Evolutionary conservation across 805 yeast species (phyloP).

Genomic region (Ogataea minuta): DNA sequence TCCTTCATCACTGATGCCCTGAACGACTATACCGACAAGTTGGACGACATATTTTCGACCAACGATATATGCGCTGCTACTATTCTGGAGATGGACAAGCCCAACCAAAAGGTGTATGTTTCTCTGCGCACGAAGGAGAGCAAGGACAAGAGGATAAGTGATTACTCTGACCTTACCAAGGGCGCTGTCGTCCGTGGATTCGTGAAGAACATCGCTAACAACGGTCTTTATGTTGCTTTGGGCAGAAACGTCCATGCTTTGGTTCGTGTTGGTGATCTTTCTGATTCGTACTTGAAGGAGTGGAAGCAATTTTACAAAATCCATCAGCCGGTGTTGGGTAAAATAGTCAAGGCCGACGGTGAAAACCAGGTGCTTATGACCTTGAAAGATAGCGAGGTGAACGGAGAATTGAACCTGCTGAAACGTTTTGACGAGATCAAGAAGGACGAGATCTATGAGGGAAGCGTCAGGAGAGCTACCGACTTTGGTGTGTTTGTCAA

Average conservation of each 20-base stretch:
- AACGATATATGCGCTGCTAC: slow-evolving; percentile 60
- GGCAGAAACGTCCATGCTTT: slow-evolving; percentile 73
- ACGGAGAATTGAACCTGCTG: slow-evolving; percentile 59
- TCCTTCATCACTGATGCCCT: slow-evolving; percentile 77
- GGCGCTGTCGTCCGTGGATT: slow-evolving; percentile 84
- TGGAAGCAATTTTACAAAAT: slow-evolving; percentile 79
- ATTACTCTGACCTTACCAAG: slow-evolving; percentile 52
- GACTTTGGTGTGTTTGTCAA: slow-evolving; percentile 91
- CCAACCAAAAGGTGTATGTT: slow-evolving; percentile 55
- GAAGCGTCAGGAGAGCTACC: slow-evolving; percentile 70
- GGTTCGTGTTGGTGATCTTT: slow-evolving; percentile 75
- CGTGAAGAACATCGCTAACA: slow-evolving; percentile 67
- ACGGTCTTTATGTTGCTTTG: slow-evolving; percentile 75
- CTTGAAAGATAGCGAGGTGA: slow-evolving; percentile 74
- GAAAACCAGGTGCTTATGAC: slow-evolving; percentile 72
- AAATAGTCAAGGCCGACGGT: slow-evolving; percentile 59
- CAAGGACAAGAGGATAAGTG: slow-evolving; percentile 47
- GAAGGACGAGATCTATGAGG: slow-evolving; percentile 72
- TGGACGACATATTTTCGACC: slow-evolving; percentile 47
- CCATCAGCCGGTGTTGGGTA: slow-evolving; percentile 74
- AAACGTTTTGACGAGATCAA: slow-evolving; percentile 66
- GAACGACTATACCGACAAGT: slow-evolving; percentile 56
- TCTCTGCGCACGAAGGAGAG: slow-evolving; percentile 58
- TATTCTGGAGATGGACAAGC: slow-evolving; percentile 45
- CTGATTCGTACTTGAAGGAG: slow-evolving; percentile 78